Base-by-base conservation (phyloP, 345 rosid species). In the Citrus hindsii region DNA sequence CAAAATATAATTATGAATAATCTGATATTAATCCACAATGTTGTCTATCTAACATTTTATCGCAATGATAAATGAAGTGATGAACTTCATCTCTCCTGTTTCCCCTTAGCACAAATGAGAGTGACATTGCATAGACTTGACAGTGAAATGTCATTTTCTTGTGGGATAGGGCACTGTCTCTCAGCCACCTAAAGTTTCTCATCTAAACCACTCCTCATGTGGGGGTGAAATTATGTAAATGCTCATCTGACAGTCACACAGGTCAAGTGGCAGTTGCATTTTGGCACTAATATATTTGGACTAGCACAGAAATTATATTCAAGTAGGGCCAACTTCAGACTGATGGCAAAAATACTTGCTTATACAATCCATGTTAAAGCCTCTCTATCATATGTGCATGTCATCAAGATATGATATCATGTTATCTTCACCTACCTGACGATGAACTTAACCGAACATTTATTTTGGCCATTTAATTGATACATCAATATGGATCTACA, bases 241-340 rank as follows among this genome's bases (percentile, higher is more conserved):
- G 82, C 73, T 32, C 71, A 14, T 72, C 82, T 79, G 82, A 30
- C 9, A 74, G 78, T 83, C 84, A 67, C 84, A 71, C n/a, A 55
- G 60, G 21, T 81, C 83, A 48, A 75, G 85, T 74, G 81, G 73
- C 27, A 32, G 46, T 58, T 76, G 55, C 60, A 35, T 28, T 72
- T 48, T 59, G 35, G 38, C 8, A 64, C 38, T 22, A 32, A 12
- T 58, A 9, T 61, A 24, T 3, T 33, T 24, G 24, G 32, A n/a
- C 14, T 13, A 55, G 21, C 51, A 38, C 9, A 10, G 16, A 28
- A 32, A 58, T 66, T 40, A 18, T 53, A 78, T 27, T 81, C 76
- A 48, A 69, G 69, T 69, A 60, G 82, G 82, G 67, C 83, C 82
- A 55, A 67, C 51, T 67, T 67, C 77, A 35, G 60, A 61, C 35